These are phyloP conservation scores for Tricladium varicosporioides DNA, from an alignment of 2,329 filamentous ascomycete species.

Conservation along the genomic window DNA sequence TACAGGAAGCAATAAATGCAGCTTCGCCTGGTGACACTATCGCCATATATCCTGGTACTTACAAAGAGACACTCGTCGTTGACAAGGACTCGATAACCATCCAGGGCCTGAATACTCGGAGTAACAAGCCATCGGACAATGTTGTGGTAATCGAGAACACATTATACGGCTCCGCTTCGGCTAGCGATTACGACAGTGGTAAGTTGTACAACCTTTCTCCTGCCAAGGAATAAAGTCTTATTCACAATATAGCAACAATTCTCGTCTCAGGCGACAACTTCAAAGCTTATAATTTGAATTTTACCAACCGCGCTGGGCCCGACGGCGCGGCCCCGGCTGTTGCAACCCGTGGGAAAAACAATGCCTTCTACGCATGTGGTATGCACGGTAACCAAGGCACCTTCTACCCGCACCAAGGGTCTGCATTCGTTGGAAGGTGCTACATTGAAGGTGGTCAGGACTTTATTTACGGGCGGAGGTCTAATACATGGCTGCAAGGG, in stretches of 20 bases:
- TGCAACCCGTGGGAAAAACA: conserved; percentile 44
- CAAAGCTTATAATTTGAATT: conserved; percentile 57
- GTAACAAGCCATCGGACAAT: conserved; percentile 44
- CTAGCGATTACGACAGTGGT: conserved; percentile 40
- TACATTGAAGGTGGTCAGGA: conserved; percentile 56
- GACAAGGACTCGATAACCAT: conserved; percentile 43
- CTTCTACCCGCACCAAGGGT: conserved; percentile 45
- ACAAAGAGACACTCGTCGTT: conserved; percentile 52
- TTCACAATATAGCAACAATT: conserved; percentile 14
- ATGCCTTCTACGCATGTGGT: conserved; percentile 53
- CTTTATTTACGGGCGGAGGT: conserved; percentile 54
- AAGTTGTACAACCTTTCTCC: conserved; percentile 6
- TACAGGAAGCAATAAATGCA: conserved; percentile 17
- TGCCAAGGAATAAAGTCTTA: neutral
- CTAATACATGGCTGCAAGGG: conserved; percentile 49
- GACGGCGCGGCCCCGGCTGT: conserved; percentile 51
- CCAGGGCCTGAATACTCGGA: conserved; percentile 42
- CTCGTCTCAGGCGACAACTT: conserved; percentile 41
- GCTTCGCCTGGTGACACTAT: conserved; percentile 46
- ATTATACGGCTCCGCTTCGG: conserved; percentile 35
- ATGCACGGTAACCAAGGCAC: conserved; percentile 56
- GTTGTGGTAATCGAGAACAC: conserved; percentile 31
- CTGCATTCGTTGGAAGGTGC: conserved; percentile 51
- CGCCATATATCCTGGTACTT: conserved; percentile 54
- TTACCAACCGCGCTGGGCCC: conserved; percentile 44